A percentile compares a stretch with the other conserved stretches of the same genome.
phyloP scores from a whole-genome alignment of 2,329 filamentous ascomycete species.

The Cryphonectria radicalis region DNA sequence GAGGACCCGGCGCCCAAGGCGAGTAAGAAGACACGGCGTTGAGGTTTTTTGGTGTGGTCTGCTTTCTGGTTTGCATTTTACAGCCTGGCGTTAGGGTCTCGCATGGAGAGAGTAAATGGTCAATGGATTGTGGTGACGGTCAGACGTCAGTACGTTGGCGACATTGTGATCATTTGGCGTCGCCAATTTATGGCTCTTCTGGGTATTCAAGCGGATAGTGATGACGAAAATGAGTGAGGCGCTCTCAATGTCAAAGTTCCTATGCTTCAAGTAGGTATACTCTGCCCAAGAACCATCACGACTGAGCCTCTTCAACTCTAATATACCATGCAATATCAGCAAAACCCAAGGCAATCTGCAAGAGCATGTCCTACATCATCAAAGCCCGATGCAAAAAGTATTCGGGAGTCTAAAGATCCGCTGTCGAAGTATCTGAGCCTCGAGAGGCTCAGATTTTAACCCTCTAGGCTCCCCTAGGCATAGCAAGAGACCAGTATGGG shows the following conservation, averaged over 20 bases:
- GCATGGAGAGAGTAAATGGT: not conserved
- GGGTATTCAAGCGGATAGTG: not conserved
- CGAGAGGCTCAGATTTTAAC: not conserved
- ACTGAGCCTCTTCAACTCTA: not conserved
- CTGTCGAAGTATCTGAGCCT: too few species aligned
- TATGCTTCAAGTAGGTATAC: not conserved
- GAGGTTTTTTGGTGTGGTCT: constrained; percentile 24
- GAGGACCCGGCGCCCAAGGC: constrained; percentile 27
- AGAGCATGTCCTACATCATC: not conserved
- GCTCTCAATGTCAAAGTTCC: not conserved
- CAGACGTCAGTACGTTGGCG: not conserved
- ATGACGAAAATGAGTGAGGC: not conserved
- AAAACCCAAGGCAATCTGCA: not conserved
- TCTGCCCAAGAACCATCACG: not conserved
- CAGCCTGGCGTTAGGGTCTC: constrained; percentile 22
- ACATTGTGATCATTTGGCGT: not conserved
- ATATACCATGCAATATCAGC: not conserved
- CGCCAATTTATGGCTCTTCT: not conserved
- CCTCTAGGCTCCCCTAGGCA: not conserved
- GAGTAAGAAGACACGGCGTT: constrained; percentile 31
- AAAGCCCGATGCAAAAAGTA: not conserved
- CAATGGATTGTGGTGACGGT: not conserved
- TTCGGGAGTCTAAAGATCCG: not conserved
- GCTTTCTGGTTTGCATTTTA: not conserved
- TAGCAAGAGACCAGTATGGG: too few species aligned